phyloP scores from a whole-genome alignment of 768 basidiomycete genomes.

The Tylopilus sp. region DNA sequence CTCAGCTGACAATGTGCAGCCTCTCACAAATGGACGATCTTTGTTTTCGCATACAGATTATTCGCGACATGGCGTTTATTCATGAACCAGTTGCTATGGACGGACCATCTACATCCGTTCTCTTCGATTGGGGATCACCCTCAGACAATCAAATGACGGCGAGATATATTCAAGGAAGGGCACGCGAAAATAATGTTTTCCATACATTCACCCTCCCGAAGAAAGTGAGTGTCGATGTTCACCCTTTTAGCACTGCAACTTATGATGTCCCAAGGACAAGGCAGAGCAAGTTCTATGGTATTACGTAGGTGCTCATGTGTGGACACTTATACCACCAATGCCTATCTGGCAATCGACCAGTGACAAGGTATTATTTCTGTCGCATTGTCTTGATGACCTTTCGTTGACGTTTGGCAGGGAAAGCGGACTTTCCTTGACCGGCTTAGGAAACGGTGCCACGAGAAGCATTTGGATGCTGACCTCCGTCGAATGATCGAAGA shows the following conservation, averaged over 20 bases:
- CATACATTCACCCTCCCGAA: conserved; percentile 53
- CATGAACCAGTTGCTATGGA: conserved; percentile 58
- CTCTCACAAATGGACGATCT: conserved; percentile 36
- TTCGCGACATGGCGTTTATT: conserved; percentile 43
- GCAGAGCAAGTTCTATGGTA: conserved; percentile 35
- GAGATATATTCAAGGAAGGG: conserved; percentile 31
- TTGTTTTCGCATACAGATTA: conserved; percentile 43
- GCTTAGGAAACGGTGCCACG: conserved; percentile 35
- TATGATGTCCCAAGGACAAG: conserved; percentile 30
- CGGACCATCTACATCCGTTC: conserved; percentile 37
- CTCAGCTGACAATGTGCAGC: conserved; percentile 20
- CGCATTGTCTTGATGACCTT: not conserved
- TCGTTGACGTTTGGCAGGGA: conserved; percentile 17
- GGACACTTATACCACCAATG: conserved; percentile 32
- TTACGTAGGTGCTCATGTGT: conserved; percentile 50
- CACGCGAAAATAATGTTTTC: conserved; percentile 29
- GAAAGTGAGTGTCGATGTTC: conserved; percentile 35
- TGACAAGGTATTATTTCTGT: conserved; percentile 30
- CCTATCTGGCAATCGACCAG: conserved; percentile 40
- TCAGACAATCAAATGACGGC: conserved; percentile 32
- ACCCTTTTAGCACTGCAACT: not conserved
- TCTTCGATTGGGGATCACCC: conserved; percentile 52
- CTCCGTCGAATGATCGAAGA: conserved; percentile 38
- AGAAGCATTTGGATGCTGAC: conserved; percentile 29
- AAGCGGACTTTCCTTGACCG: conserved; percentile 35